phyloP scores from a whole-genome alignment of 2,329 filamentous ascomycete genomes.

The Paramyrothecium roridum region DNA sequence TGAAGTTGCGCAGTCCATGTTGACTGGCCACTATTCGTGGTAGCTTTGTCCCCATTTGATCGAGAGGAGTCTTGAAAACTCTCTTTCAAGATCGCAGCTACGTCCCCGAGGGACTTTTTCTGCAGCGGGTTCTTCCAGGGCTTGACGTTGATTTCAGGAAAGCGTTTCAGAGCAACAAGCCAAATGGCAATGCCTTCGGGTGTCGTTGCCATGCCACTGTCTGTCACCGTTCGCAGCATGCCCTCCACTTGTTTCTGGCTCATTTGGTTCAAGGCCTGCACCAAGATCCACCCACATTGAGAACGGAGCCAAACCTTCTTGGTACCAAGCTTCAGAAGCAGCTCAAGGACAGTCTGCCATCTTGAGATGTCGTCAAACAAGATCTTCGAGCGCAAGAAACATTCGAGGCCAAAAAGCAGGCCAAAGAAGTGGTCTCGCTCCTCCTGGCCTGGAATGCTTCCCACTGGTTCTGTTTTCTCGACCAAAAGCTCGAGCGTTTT shows the following conservation, averaged over 20 bases:
- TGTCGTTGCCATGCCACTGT: constrained; percentile 69
- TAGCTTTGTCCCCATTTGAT: constrained; percentile 37
- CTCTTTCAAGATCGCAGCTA: constrained; percentile 80
- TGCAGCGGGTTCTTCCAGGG: constrained; percentile 79
- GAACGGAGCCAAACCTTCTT: constrained; percentile 88
- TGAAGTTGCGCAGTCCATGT: constrained; percentile 78
- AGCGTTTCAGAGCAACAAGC: constrained; percentile 65
- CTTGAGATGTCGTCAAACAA: constrained; percentile 58
- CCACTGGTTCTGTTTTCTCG: constrained; percentile 52
- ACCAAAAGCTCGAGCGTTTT: constrained; percentile 49
- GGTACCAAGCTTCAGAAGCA: constrained; percentile 70
- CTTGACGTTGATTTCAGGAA: constrained; percentile 61
- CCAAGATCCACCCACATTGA: constrained; percentile 81
- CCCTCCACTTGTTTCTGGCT: constrained; percentile 54
- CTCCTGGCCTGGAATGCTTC: constrained; percentile 64
- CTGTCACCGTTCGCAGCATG: constrained; percentile 60
- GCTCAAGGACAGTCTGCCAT: constrained; percentile 67
- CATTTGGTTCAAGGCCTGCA: constrained; percentile 66
- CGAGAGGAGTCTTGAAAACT: constrained; percentile 53
- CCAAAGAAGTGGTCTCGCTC: constrained; percentile 83
- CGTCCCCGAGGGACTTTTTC: constrained; percentile 60
- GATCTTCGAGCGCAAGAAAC: constrained; percentile 75
- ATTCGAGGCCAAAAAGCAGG: constrained; percentile 81
- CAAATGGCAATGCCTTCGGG: constrained; percentile 89
- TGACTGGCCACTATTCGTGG: constrained; percentile 56